A percentile compares a stretch with the other conserved stretches of the same genome.
phyloP scores from a whole-genome alignment of 1,284 basidiomycete genomes.

The Marasmius oreades region DNA sequence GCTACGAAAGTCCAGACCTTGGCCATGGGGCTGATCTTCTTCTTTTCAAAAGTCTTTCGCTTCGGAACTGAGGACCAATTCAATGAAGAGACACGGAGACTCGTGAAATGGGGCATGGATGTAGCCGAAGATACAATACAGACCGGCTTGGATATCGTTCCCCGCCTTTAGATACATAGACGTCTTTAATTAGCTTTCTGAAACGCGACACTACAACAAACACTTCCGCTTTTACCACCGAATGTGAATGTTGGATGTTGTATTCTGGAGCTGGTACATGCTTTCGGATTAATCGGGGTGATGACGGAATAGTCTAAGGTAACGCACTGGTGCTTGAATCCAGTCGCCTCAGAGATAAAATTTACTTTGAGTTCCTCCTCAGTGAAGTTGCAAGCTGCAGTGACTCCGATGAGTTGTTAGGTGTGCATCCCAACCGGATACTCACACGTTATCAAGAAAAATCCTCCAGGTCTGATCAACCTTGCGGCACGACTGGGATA shows the following conservation, averaged over 20 bases:
- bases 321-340: slow-evolving; percentile 62
- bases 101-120: slow-evolving; percentile 61
- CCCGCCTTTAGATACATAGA: slow-evolving; percentile 28
- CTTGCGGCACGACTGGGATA: slow-evolving; percentile 63
- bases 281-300: not conserved
- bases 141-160: slow-evolving; percentile 54
- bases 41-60: slow-evolving; percentile 51
- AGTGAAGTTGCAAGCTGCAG: slow-evolving; percentile 84
- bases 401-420: not conserved
- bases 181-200: slow-evolving; percentile 33
- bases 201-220: slow-evolving; percentile 74
- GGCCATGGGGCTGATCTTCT: slow-evolving; percentile 68
- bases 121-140: slow-evolving; percentile 67
- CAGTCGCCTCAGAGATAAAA: slow-evolving; percentile 50
- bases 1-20: slow-evolving; percentile 57
- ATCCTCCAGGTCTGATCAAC: slow-evolving; percentile 63
- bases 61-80: slow-evolving; percentile 28
- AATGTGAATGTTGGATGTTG: slow-evolving; percentile 71
- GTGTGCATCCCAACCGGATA: not conserved
- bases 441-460: slow-evolving; percentile 82
- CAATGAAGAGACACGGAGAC: slow-evolving; percentile 38
- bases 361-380: slow-evolving; percentile 68
- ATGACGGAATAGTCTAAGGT: not conserved
- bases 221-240: slow-evolving; percentile 73
- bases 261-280: slow-evolving; percentile 57